Percentiles rank a stretch among this genome's conserved stretches.
Conservation (phyloP, 2,329 filamentous ascomycete genomes). For the Blastomyces percursus region DNA sequence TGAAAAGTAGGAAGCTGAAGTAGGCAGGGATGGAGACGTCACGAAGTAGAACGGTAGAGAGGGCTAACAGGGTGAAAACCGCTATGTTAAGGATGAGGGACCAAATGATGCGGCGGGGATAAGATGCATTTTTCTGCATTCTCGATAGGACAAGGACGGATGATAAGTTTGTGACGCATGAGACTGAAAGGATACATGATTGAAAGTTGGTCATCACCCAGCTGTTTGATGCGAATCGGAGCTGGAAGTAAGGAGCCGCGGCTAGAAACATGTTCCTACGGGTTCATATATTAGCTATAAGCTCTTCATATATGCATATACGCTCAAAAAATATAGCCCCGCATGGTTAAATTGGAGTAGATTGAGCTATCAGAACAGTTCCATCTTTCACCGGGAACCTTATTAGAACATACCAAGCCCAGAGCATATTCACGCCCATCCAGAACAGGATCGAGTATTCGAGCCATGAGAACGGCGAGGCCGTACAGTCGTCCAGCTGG, state of each 20-base stretch:
- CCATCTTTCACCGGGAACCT: not conserved
- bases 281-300: not conserved
- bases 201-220: slow-evolving; percentile 77
- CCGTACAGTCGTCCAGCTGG: not conserved
- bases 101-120: slow-evolving; percentile 71
- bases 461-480: slow-evolving; percentile 59
- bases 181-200: slow-evolving; percentile 75
- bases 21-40: slow-evolving; percentile 54
- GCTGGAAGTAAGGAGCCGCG: slow-evolving; percentile 83
- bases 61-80: slow-evolving; percentile 64
- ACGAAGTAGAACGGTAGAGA: slow-evolving; percentile 63
- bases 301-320: not conserved
- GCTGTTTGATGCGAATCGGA: slow-evolving; percentile 59
- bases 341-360: not conserved
- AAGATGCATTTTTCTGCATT: slow-evolving; percentile 71
- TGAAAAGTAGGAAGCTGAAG: slow-evolving; percentile 68
- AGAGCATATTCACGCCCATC: slow-evolving; percentile 86
- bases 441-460: slow-evolving; percentile 79
- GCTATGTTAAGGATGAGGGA: slow-evolving; percentile 67
- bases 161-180: slow-evolving; percentile 68
- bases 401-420: slow-evolving; percentile 65
- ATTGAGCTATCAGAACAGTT: not conserved
- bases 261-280: slow-evolving; percentile 95
- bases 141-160: slow-evolving; percentile 68
- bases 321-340: slow-evolving; percentile 8